Base-by-base conservation (phyloP, 2,329 filamentous ascomycete species). In the Scedosporium minutisporum region DNA sequence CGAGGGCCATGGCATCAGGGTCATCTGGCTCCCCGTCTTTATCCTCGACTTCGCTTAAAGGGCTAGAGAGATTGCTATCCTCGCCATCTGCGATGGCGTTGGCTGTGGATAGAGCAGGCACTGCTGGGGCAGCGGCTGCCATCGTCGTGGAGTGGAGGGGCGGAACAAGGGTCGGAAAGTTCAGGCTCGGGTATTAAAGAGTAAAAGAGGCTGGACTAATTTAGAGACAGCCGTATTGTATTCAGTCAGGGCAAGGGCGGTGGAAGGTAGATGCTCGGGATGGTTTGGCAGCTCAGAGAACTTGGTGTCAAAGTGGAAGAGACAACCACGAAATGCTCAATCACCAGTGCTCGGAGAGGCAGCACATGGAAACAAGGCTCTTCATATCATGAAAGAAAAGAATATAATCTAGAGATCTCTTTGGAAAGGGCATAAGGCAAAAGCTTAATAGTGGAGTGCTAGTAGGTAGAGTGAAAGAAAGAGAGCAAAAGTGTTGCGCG, bases 41-140 rank as follows among this genome's bases (percentile, higher is more conserved):
- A 69, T 96, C 90, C 70, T 93, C 92, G 63, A 96, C 90, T 69
- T 97, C 93, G 77, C 91, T 97, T 68, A 97, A 81, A 70, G 92
- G 95, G 75, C 93, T 97, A 46, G 93, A 97, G 61, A 89, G 81
- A 72, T 86, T 87, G 72, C 89, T 90, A 69, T 87, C 86, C 68
- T 83, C 82, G 65, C 78, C 77, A 69, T 83, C 82, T 66, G 76
- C 75, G 59, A 74, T 70, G 64, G 78, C 74, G 66, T 76, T 75
- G 64, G 71, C 71, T 60, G 81, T 78, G 65, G 80, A 78, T 68
- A 79, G 77, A 67, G 79, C 78, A 68, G 77, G 75, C 71, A 77
- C 75, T 68, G 81, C 75, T 69, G 78, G 78, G 70, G 79, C 78
- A 67, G 81, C 79, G 69, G 82, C 80, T 82, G 86, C 86, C 67